Evolutionary conservation across 306 rosid species (phyloP), one percentile per base, ranked within the genome.

Genomic region (Heteromeles arbutifolia): DNA sequence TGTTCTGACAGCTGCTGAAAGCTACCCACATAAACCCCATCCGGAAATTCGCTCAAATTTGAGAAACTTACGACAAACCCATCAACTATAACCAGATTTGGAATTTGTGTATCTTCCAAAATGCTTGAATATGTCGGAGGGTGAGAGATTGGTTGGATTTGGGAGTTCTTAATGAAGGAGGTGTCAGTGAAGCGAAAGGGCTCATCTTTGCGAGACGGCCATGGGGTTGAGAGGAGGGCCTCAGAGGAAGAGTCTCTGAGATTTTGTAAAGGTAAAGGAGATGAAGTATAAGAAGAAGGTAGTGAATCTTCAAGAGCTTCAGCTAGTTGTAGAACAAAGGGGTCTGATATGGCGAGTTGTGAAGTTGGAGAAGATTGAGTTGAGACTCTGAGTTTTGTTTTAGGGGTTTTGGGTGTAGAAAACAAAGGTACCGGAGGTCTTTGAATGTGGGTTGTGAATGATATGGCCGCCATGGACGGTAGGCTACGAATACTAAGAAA

Each of bases 131-230:
- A 13, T 18, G 65, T 15, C 2, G 88, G 82, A 24, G 91, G 90
- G 57, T 22, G 68, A 4, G 85, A 62, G 66, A 83, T 73, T n/a
- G 99, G 97, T 77, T 70, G 71, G 81, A 92, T 88, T 81, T 85
- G 73, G 64, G 97, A 88, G 29, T 65, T 74, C 28, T 87, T 90
- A 59, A 95, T 82, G 89, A 95, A 82, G 57, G 97, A 88, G 32
- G 89, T 73, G 81, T 95, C 99, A 1, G 92, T 90, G 88, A 90
- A 95, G 21, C 99, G 97, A 45, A 90, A 95, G 56, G 97, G 85
- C 82, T 95, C 99, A 80, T 95, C 93, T 71, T 77, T 79, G 50
- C 97, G 93, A 2, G 97, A 84, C 25, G 99, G 99, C 99, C 99
- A 95, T 58, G 91, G 88, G 1, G 97, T 88, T 1, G 99, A 89